A percentile compares a stretch with the other conserved stretches of the same genome.
These are phyloP conservation scores for Sugiyamaella valdiviana DNA, from an alignment of 805 yeast genomes.

Conservation along the genomic window DNA sequence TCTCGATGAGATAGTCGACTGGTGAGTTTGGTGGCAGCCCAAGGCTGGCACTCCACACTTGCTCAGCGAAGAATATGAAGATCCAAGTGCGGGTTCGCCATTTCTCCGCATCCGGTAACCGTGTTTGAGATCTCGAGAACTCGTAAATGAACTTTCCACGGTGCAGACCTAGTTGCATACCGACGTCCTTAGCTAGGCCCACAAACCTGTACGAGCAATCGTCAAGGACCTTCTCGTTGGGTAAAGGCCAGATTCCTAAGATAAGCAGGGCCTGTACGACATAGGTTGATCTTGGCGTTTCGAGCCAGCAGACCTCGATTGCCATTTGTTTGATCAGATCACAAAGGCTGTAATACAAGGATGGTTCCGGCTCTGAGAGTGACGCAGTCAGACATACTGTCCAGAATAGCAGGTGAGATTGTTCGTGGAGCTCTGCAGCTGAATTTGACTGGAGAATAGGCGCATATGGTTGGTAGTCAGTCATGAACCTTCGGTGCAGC, in stretches of 20 bases:
- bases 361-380: conserved; percentile 80
- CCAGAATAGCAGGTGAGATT: conserved; percentile 85
- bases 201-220: conserved; percentile 87
- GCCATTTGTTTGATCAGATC: conserved; percentile 79
- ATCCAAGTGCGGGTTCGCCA: conserved; percentile 95
- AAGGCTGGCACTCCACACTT: conserved; percentile 80
- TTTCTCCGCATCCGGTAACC: conserved; percentile 81
- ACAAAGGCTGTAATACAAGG: conserved; percentile 66
- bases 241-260: conserved; percentile 87
- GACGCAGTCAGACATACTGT: conserved; percentile 83
- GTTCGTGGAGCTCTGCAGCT: conserved; percentile 72
- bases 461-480: conserved; percentile 62
- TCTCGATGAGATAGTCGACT: conserved; percentile 75
- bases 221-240: conserved; percentile 85
- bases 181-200: conserved; percentile 77
- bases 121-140: conserved; percentile 82
- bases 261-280: conserved; percentile 84
- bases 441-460: conserved; percentile 69
- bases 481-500: conserved; percentile 63
- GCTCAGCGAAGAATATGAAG: conserved; percentile 80
- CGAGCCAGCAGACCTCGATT: conserved; percentile 85
- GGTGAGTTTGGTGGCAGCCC: conserved; percentile 85
- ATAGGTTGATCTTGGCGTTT: conserved; percentile 90
- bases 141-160: conserved; percentile 88
- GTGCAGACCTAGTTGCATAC: conserved; percentile 83